Evolutionary conservation across 495 filamentous ascomycete species (phyloP), one percentile per base, ranked within the genome.

Genomic region (Schizothecium vesticola): DNA sequence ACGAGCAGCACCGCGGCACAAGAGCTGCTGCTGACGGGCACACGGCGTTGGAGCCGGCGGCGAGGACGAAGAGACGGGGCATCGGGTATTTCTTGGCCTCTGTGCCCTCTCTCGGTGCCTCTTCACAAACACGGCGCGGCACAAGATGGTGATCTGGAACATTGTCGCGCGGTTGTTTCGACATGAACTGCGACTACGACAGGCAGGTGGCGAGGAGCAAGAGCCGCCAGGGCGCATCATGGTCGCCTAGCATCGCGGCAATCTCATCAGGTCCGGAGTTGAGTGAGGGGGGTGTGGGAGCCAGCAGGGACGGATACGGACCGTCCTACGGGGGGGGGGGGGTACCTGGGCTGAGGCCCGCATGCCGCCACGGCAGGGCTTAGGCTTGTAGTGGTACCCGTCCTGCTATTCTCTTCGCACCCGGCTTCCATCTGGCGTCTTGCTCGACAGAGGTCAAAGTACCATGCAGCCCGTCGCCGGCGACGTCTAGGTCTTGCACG

Each of bases 131-230:
- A 26, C 56, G 63, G 55, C 22, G 31, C 51, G 56, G 59, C 23
- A 55, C 23, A 61, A 56, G 64, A 59, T 10, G 12, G 24, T 13
- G 12, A n/a, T n/a, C 43, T 51, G 43, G 36, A 16, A 24, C 19
- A 36, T 63, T 70, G 63, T 70, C 64, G 68, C 68, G 68, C 68
- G 68, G 68, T 70, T 66, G 63, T 66, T 36, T 56, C 28, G 19
- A 57, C 58, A 21, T 8, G 16, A n/a, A 19, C 43, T 51, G 55
- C n/a, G 63, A 65, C 63, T 58, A 22, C 43, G 43, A 51, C 43
- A 51, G 43, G 43, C 43, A 51, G 43, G 43, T 51, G 43, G 43
- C 43, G 19, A 51, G 36, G 60, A 55, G n/a, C 16, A 61, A 58
- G 56, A 68, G 60, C 61, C 65, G 65, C 65, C 65, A 66, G 65